Base-by-base conservation (phyloP, 208 protist genomes). In the Trypanosoma conorhini region DNA sequence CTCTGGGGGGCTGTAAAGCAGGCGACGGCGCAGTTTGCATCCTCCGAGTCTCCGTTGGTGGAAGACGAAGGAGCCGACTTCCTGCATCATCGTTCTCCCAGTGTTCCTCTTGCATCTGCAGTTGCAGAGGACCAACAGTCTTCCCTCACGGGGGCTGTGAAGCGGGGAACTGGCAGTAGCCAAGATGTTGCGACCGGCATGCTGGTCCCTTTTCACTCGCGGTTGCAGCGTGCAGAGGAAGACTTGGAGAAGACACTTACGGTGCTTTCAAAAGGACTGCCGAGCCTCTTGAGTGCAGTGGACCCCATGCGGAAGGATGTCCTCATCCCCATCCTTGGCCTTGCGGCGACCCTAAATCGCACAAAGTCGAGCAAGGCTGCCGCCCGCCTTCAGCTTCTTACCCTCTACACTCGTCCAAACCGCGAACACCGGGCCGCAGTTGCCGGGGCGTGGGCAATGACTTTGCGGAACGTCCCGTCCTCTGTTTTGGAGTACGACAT, bases 281-380 rank as follows among this genome's bases (percentile, higher is more conserved):
- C 83, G 21, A 76, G 61, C 13, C 70, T 91, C 15, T 66, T 85
- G 38, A 65, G 62, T 56, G 66, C 81, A 5, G 70, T 88, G 4
- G 85, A 91, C 57, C 81, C 88, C 0, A 79, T 82, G 70, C 76
- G 68, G 31, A 85, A 82, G 51, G 83, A 89, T 52, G 70, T 80
- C 13, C 72, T 94, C 5, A 79, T 91, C 56, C 88, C 85, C 35
- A 69, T 94, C 30, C 76, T 91, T 62, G 63, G 74, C 19, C 72
- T 73, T 17, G 68, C 78, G 31, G 82, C 83, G 13, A 61, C 82
- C 3, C 58, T 79, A 10, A 78, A 76, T 63, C 30, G 58, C 12
- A 82, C 69, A 31, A 81, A 68, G 55, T 67, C 65, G 15, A 52
- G 59, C 26, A 76, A 80, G 38, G 76, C 77, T 12, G 65, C 81